Base-by-base conservation (phyloP, 768 basidiomycete genomes). In the Zangia roseola region DNA sequence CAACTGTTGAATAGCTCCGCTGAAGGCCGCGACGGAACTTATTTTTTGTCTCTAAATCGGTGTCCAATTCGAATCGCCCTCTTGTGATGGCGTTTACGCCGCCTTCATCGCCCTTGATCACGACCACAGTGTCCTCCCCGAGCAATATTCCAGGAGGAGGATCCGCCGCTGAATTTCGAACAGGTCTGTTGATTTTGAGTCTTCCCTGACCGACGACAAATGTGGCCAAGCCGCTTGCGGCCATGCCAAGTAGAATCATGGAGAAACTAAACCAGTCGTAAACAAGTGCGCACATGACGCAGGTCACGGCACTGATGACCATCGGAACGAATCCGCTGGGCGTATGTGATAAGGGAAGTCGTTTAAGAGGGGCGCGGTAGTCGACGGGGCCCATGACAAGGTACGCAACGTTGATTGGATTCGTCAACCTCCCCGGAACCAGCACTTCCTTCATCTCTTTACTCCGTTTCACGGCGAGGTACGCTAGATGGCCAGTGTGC, bases 251-350 rank as follows among this genome's bases (percentile, higher is more conserved):
- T 6, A 65, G 47, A 23, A 70, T 66, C 59, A 64, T 61, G 16
- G 65, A 56, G 37, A 63, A 68, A 39, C 56, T 62, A 41, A 43
- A 68, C 65, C 69, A 69, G 42, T 70, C 70, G 5, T 40, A 43
- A 26, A 47, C 50, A 8, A 65, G 20, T 8, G 39, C 67, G 21
- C 62, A 69, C 28, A 58, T 24, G 43, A 56, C 34, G 49, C 61
- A 62, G 6, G 53, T 34, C 2, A 16, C 49, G 23, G 59, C 5
- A 36, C 65, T 65, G 43, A 59, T 36, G 0, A 10, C n/a, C 20
- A 63, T 67, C 3, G 63, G 63, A n/a, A 67, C 44, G 24, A 54
- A 43, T 21, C 35, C 59, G n/a, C 47, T 26, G 10, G 57, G 19
- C 17, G 52, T 31, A 3, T 50, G 13, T 6, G 21, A 16, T 10